phyloP scores from a whole-genome alignment of 805 yeast species.

The Nakazawaea populi region DNA sequence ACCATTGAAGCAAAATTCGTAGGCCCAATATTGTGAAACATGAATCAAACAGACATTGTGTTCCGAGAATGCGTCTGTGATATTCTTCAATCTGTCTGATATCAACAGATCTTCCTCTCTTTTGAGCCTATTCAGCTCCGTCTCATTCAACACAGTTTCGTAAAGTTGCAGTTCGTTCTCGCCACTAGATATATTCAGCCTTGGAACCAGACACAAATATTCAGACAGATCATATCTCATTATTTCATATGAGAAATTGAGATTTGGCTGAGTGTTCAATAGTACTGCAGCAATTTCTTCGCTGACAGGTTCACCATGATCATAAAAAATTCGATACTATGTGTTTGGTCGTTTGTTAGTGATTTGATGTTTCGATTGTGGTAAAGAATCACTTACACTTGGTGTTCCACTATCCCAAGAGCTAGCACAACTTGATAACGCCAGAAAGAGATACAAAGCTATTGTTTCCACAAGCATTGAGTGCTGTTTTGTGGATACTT shows the following conservation, averaged over 20 bases:
- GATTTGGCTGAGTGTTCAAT: neutral
- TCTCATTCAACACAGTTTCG: neutral
- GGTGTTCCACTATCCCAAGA: conserved; percentile 6
- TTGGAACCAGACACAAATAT: conserved; percentile 3
- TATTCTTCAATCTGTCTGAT: neutral
- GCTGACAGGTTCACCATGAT: neutral
- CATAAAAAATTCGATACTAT: conserved; percentile 2
- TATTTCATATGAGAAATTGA: neutral
- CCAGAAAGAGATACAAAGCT: neutral
- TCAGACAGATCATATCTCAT: neutral
- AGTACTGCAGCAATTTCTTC: neutral
- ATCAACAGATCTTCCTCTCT: neutral
- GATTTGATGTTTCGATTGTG: neutral
- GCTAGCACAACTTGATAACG: neutral
- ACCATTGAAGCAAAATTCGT: conserved; percentile 8
- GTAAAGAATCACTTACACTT: neutral
- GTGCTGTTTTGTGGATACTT: too few species aligned
- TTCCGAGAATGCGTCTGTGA: neutral
- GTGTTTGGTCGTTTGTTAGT: too few species aligned
- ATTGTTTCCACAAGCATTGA: neutral
- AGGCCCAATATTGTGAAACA: conserved; percentile 12
- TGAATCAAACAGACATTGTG: neutral
- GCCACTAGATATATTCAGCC: neutral
- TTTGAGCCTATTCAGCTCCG: neutral
- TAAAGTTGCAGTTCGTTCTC: neutral